Conservation (phyloP, 164 flowering plant genomes). For the Echeveria elegans region DNA sequence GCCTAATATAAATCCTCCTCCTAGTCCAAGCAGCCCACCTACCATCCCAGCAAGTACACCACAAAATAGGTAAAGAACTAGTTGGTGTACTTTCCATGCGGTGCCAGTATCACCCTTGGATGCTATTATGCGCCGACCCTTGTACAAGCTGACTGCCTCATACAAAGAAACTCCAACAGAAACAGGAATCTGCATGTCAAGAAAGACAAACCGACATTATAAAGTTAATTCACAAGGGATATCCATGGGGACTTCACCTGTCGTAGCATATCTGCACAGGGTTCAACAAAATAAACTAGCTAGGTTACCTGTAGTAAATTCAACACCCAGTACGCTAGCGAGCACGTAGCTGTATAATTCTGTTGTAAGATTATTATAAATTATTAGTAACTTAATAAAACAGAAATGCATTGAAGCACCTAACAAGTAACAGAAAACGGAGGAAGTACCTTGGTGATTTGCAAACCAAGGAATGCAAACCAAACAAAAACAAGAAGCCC, state of each 20-base stretch:
- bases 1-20: conserved; percentile 20
- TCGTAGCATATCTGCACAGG: too few species aligned
- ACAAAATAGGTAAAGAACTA: conserved; percentile 13
- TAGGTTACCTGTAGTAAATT: conserved; percentile 71
- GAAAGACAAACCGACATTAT: not conserved
- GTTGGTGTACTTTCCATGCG: conserved; percentile 15
- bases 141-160: conserved; percentile 20
- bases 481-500: conserved; percentile 86
- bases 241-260: not conserved
- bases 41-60: conserved; percentile 19
- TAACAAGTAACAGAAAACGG: not conserved
- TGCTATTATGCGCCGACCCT: conserved; percentile 16
- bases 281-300: too few species aligned
- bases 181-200: conserved; percentile 12
- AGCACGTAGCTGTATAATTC: conserved; percentile 58
- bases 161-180: conserved; percentile 12
- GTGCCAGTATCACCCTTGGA: conserved; percentile 18
- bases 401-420: not conserved
- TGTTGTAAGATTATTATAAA: conserved; percentile 24
- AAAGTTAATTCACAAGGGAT: not conserved
- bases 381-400: not conserved
- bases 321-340: conserved; percentile 66
- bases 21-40: conserved; percentile 20
- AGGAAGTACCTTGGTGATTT: conserved; percentile 57
- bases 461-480: conserved; percentile 75